Percentiles rank a stretch among this genome's conserved stretches.
Conservation (phyloP, 768 basidiomycete genomes). For the Naganishia vishniacii region DNA sequence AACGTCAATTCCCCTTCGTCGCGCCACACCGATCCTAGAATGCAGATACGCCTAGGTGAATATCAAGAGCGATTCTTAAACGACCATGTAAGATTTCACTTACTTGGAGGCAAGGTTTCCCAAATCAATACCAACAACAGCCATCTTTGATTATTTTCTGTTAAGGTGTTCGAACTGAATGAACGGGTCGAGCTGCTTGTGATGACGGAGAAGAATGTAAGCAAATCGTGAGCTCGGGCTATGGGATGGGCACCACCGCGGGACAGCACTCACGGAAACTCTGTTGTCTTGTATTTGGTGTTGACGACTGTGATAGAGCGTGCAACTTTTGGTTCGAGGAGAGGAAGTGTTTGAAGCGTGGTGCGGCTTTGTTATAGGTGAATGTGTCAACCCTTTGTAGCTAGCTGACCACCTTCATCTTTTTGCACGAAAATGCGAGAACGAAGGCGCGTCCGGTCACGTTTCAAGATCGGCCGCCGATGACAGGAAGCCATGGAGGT, state of each 20-base stretch:
- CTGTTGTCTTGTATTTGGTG: background rate
- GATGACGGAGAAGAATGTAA: background rate
- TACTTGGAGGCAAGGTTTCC: conserved; percentile 77
- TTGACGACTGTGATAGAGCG: conserved; percentile 20
- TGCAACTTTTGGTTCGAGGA: conserved; percentile 2
- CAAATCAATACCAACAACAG: conserved; percentile 89
- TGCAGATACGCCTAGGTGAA: conserved; percentile 23
- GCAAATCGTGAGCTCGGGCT: background rate
- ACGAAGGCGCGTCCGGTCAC: background rate
- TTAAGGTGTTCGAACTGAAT: conserved; percentile 21
- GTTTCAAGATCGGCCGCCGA: background rate
- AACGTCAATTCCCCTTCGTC: conserved; percentile 95
- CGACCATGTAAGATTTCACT: background rate
- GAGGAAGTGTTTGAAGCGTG: background rate
- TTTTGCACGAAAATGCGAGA: conserved; percentile 15
- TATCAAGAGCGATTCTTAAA: conserved; percentile 14
- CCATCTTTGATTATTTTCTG: conserved; percentile 28
- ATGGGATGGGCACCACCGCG: too few relatives aligned
- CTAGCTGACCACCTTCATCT: background rate
- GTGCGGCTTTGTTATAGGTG: background rate
- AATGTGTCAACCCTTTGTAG: background rate
- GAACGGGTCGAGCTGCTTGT: conserved; percentile 18
- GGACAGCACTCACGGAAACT: conserved; percentile 1
- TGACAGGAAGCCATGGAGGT: background rate
- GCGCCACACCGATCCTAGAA: conserved; percentile 81